These are phyloP conservation scores for Ceratocystis alfenasii DNA, from an alignment of 2,329 filamentous ascomycete species.

Conservation along the genomic window DNA sequence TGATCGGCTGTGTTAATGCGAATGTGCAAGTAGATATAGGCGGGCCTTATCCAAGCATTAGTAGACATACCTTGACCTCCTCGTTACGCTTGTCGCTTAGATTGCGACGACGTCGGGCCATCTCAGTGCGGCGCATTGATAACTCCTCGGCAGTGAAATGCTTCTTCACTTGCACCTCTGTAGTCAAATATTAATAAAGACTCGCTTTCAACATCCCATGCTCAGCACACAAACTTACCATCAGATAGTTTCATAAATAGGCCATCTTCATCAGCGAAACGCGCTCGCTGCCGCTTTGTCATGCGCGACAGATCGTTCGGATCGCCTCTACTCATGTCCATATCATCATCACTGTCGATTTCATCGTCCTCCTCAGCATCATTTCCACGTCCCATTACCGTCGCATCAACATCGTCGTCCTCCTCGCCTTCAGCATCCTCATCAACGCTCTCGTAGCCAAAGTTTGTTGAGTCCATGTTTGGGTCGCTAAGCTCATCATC, in stretches of 20 bases:
- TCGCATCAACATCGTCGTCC: slow-evolving; percentile 28
- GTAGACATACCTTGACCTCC: slow-evolving; percentile 44
- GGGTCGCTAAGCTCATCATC: slow-evolving; percentile 46
- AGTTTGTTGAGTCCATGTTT: slow-evolving; percentile 35
- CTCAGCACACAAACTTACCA: slow-evolving; percentile 32
- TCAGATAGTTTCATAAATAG: slow-evolving; percentile 48
- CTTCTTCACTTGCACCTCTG: slow-evolving; percentile 54
- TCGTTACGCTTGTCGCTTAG: slow-evolving; percentile 54
- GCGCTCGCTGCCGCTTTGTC: slow-evolving; percentile 48
- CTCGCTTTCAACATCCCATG: not conserved
- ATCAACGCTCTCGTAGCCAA: slow-evolving; percentile 37
- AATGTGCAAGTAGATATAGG: not conserved
- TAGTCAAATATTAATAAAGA: not conserved
- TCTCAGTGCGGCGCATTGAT: slow-evolving; percentile 50
- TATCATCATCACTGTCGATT: slow-evolving; percentile 33
- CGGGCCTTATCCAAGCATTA: not conserved
- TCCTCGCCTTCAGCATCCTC: slow-evolving; percentile 40
- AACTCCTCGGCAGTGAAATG: slow-evolving; percentile 49
- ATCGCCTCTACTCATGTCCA: slow-evolving; percentile 37
- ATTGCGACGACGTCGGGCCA: slow-evolving; percentile 49
- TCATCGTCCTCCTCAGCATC: slow-evolving; percentile 32
- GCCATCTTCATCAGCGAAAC: slow-evolving; percentile 43
- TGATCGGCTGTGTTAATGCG: slow-evolving; percentile 1
- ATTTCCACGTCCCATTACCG: slow-evolving; percentile 26
- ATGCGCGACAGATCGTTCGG: slow-evolving; percentile 47